Evolutionary conservation across 1,284 basidiomycete genomes (phyloP), one percentile per base, ranked within the genome.

Genomic region (Naganishia cerealis): DNA sequence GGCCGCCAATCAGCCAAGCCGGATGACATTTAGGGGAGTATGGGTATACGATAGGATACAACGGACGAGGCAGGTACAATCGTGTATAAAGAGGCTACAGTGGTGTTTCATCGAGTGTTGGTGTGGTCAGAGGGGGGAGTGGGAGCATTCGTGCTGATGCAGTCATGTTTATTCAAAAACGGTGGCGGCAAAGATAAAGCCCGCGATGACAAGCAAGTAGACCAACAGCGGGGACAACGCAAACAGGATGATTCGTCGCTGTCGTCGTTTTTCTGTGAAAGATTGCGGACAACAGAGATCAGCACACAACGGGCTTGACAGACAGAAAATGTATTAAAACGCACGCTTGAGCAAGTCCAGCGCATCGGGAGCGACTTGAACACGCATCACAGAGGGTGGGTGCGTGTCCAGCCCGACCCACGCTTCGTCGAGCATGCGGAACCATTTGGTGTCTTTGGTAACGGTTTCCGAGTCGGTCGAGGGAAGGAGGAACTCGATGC

Each of bases 401-500:
- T 63, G 61, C 13, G 61, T 21, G n/a, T 63, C 50, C 13, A 63
- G 18, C 18, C 61, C 50, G n/a, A 21, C 61, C 61, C 61, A 63
- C 1, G 61, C 61, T 54, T 63, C 61, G 42, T 63, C 61, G 21
- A 63, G 61, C 61, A 63, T 63, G 15, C 48, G 36, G 38, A 63
- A 63, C 61, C 61, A 63, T 24, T 63, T 63, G 21, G 61, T 63
- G n/a, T 63, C 61, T 50, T 63, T 63, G 36, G 50, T 63, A 13
- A 63, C 61, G n/a, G 61, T 52, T 16, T 63, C 61, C 9, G 61
- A 63, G 16, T 63, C 61, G 3, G 61, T 40, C 5, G 61, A 63
- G 1, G 61, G 61, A 8, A 63, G 26, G 50, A 63, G 61, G 38
- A 63, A 63, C 38, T 63, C 61, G 61, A 63, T 63, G 16, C 61